Base-by-base conservation (phyloP, 495 filamentous ascomycete genomes). In the Neurospora tetrasperma region DNA sequence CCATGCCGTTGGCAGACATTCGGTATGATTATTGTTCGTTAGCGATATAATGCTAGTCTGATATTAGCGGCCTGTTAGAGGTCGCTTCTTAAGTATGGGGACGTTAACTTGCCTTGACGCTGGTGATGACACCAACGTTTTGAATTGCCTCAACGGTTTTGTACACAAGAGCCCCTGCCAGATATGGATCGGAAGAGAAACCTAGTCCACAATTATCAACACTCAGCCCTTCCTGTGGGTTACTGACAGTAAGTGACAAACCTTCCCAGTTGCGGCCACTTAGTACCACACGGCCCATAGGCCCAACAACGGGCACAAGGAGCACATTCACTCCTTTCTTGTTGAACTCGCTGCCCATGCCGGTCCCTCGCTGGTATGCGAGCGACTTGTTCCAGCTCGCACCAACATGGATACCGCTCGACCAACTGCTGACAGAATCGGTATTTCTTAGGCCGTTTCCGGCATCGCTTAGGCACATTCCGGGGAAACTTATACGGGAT, bases 1-100 rank as follows among this genome's bases (percentile, higher is more conserved):
- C 78, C 0, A 86, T 77, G 11, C 84, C 82, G 27, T 73, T 75
- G 35, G 35, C 75, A 0, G 85, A 84, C 40, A 83, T 90, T 23
- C 91, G 84, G 77, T 91, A 84, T 2, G 85, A 85, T 74, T 92
- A 89, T 79, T 92, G 90, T 74, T 92, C 90, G 73, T 91, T 89
- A 39, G 77, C 87, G 62, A 92, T 88, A 74, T 84, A 90, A 77
- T 92, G 89, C 83, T 84, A 31, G 3, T 9, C 42, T 2, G 4
- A 72, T 31, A 76, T 73, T 20, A 74, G 18, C 6, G 12, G 8
- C 9, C 12, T 16, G 10, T 11, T 4, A 4, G 27, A n/a, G n/a
- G n/a, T n/a, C n/a, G n/a, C 23, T 2, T 14, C 4, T 23, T 23
- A 23, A 23, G 23, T 1, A 23, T 41, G 31, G 1, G 5, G 11